Evolutionary conservation across 805 yeast species (phyloP).

Genomic region (Hanseniaspora pseudoguilliermondii): DNA sequence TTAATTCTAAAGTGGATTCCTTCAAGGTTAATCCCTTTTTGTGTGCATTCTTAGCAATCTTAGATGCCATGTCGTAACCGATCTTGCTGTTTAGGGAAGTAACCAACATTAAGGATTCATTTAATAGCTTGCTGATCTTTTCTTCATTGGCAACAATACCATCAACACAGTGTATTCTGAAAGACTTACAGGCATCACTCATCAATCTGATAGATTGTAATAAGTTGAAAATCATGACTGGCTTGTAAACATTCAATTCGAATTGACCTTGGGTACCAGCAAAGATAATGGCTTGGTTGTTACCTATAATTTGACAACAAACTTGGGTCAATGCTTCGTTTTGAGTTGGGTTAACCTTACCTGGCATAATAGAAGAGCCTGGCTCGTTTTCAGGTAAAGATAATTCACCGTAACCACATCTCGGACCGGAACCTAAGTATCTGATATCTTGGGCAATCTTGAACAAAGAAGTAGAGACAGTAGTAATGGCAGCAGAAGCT

Average conservation of each 20-base stretch:
- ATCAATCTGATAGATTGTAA: conserved; percentile 75
- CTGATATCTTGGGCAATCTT: conserved; percentile 97
- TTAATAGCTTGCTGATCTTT: conserved; percentile 74
- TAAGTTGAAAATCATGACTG: conserved; percentile 84
- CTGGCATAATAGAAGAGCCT: conserved; percentile 98
- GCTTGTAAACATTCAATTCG: conserved; percentile 96
- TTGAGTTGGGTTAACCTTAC: conserved; percentile 98
- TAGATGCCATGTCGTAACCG: conserved; percentile 94
- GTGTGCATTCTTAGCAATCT: conserved; percentile 97
- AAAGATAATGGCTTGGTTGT: conserved; percentile 85
- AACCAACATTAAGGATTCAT: conserved; percentile 94
- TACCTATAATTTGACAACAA: conserved; percentile 94
- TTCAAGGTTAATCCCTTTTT: conserved; percentile 92
- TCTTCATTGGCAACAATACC: conserved; percentile 83
- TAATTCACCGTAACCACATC: conserved; percentile 98
- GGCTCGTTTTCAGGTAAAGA: conserved; percentile 96
- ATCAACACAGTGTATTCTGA: conserved; percentile 88
- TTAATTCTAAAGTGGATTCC: conserved; percentile 85
- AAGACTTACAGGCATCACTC: conserved; percentile 80
- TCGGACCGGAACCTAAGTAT: conserved; percentile 96
- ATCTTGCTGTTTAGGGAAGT: conserved; percentile 98
- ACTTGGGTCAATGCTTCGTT: conserved; percentile 98
- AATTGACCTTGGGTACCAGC: conserved; percentile 99
- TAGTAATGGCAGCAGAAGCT: conserved; percentile 93
- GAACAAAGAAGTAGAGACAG: conserved; percentile 82